phyloP scores from a whole-genome alignment of 176 grass and related monocot species.

The Phoenix dactylifera region DNA sequence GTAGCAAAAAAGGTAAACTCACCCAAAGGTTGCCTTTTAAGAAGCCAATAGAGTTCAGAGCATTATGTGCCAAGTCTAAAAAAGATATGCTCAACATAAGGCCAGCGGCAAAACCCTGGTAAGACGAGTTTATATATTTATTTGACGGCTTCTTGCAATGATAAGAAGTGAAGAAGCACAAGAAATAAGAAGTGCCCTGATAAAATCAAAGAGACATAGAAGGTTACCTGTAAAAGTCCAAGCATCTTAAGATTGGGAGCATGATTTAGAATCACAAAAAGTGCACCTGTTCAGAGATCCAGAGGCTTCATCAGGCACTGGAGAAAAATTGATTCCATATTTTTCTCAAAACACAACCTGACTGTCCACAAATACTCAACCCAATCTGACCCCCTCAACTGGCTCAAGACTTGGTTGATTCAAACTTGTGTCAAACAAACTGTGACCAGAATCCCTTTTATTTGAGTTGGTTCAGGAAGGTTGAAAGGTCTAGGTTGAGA shows the following conservation, averaged over 20 bases:
- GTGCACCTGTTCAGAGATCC: constrained; percentile 48
- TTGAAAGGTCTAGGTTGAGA: too few relatives aligned
- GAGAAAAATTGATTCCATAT: too few relatives aligned
- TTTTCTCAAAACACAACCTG: not conserved
- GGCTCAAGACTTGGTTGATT: too few relatives aligned
- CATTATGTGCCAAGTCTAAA: constrained; percentile 89
- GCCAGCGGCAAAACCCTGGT: constrained; percentile 85
- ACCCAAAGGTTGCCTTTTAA: constrained; percentile 96
- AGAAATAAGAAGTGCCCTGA: constrained; percentile 4
- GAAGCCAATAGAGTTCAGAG: constrained; percentile 93
- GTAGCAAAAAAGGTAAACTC: constrained; percentile 11
- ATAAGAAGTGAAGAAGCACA: constrained; percentile 6
- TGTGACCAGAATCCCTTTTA: too few relatives aligned
- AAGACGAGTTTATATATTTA: not conserved
- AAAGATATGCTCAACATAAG: constrained; percentile 98
- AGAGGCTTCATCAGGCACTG: too few relatives aligned
- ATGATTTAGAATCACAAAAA: constrained; percentile 69
- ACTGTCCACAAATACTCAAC: too few relatives aligned
- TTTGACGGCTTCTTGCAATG: constrained; percentile 3
- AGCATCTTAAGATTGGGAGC: constrained; percentile 81
- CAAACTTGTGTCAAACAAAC: too few relatives aligned
- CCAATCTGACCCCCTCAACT: too few relatives aligned
- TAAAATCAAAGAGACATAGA: not conserved
- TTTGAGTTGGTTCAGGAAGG: too few relatives aligned
- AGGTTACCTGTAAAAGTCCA: constrained; percentile 73